Conservation (phyloP, 805 yeast genomes). For the Helenozyma rhizophorensis region DNA sequence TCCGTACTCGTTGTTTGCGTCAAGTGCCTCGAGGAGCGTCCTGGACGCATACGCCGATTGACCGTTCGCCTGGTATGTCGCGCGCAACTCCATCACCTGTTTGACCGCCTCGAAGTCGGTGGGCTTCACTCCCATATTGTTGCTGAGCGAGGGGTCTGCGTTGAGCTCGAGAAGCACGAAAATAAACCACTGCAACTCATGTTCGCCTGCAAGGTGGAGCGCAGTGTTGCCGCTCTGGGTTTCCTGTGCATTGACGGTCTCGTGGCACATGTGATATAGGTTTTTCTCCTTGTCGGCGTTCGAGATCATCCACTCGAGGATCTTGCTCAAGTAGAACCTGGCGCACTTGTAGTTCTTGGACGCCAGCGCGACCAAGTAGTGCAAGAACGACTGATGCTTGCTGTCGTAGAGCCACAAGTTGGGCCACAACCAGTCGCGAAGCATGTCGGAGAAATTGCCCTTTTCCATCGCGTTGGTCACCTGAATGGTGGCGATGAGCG, state of each 20-base stretch:
- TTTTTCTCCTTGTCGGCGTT: slow-evolving; percentile 17
- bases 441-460: slow-evolving; percentile 64
- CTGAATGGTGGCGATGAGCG: slow-evolving; percentile 62
- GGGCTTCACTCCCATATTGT: slow-evolving; percentile 84
- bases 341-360: slow-evolving; percentile 29
- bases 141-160: slow-evolving; percentile 61
- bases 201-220: slow-evolving; percentile 39
- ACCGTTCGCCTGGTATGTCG: slow-evolving; percentile 11
- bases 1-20: slow-evolving; percentile 13
- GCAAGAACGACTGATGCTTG: slow-evolving; percentile 75
- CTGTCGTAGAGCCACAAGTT: slow-evolving; percentile 43
- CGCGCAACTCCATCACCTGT: slow-evolving; percentile 20
- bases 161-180: slow-evolving; percentile 29
- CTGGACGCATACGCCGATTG: slow-evolving; percentile 6
- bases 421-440: slow-evolving; percentile 68
- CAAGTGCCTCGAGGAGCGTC: slow-evolving; percentile 9
- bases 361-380: slow-evolving; percentile 64
- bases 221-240: slow-evolving; percentile 34
- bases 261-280: slow-evolving; percentile 11
- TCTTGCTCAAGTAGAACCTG: slow-evolving; percentile 31
- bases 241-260: slow-evolving; percentile 32
- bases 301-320: slow-evolving; percentile 28
- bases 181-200: slow-evolving; percentile 35
- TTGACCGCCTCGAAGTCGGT: slow-evolving; percentile 75
- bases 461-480: slow-evolving; percentile 81